A percentile compares a stretch with the other conserved stretches of the same genome.
Conservation (phyloP, 2,329 filamentous ascomycete species). For the Sphaerulina musiva region DNA sequence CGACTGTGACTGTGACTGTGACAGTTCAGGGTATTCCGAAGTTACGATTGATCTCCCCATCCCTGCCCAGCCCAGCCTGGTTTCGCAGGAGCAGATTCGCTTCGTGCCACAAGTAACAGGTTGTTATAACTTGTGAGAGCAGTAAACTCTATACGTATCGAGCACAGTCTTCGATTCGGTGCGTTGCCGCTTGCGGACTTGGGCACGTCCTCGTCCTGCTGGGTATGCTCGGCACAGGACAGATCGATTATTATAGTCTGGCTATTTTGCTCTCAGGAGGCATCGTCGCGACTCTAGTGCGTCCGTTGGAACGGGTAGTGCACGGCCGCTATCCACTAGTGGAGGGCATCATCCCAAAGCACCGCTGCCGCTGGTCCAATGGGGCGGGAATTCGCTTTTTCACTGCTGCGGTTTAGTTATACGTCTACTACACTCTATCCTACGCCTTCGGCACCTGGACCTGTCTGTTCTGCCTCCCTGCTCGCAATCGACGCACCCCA, state of each 20-base stretch:
- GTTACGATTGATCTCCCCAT: constrained; percentile 7
- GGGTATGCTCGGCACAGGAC: background rate
- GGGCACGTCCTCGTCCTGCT: background rate
- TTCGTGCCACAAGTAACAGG: background rate
- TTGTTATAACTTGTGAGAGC: background rate
- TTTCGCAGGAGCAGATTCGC: constrained; percentile 2
- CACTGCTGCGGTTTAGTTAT: background rate
- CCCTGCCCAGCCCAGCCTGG: background rate
- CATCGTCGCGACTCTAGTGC: constrained; percentile 6
- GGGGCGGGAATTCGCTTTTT: constrained; percentile 1
- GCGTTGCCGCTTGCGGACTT: background rate
- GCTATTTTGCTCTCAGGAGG: constrained; percentile 1
- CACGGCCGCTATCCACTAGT: constrained; percentile 14
- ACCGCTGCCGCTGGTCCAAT: constrained; percentile 12
- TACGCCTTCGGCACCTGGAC: constrained; percentile 12
- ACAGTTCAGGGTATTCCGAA: background rate
- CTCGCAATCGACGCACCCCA: constrained; percentile 8
- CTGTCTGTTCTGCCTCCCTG: constrained; percentile 13
- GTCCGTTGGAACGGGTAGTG: constrained; percentile 9
- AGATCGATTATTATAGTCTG: constrained; percentile 7
- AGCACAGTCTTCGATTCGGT: background rate
- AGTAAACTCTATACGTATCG: too few relatives aligned
- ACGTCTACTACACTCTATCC: constrained; percentile 9
- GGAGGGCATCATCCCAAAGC: constrained; percentile 16
- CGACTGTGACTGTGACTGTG: background rate